phyloP scores from a whole-genome alignment of 2,329 filamentous ascomycete species.

The Trichoderma aggressivum region DNA sequence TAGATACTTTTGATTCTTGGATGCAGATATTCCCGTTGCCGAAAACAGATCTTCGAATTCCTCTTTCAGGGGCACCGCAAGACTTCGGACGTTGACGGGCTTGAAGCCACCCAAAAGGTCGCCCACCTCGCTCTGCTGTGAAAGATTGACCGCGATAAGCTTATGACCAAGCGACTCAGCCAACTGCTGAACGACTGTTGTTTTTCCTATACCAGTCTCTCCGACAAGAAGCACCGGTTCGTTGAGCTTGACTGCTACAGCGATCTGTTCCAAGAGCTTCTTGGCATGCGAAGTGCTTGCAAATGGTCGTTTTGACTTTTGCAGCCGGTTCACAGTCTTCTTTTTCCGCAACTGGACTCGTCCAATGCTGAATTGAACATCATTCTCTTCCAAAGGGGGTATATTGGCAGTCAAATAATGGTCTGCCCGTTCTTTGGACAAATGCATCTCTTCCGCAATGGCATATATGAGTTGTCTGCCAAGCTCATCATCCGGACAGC shows the following conservation, averaged over 20 bases:
- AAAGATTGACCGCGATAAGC: constrained; percentile 89
- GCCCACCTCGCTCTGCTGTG: constrained; percentile 96
- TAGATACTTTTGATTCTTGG: constrained; percentile 84
- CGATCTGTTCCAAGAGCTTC: constrained; percentile 82
- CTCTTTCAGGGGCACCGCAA: constrained; percentile 87
- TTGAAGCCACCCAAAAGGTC: constrained; percentile 96
- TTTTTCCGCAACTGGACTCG: constrained; percentile 61
- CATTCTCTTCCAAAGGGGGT: constrained; percentile 63
- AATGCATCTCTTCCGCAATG: constrained; percentile 83
- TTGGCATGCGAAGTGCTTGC: constrained; percentile 85
- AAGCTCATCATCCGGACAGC: constrained; percentile 63
- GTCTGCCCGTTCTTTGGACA: constrained; percentile 76
- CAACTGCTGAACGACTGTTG: constrained; percentile 89
- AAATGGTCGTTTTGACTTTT: constrained; percentile 64
- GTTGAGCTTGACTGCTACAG: constrained; percentile 74
- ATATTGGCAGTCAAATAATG: constrained; percentile 73
- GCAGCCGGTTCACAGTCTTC: constrained; percentile 45
- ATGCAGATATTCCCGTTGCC: constrained; percentile 77
- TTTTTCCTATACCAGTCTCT: constrained; percentile 98
- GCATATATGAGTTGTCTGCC: constrained; percentile 59
- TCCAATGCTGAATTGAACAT: constrained; percentile 59
- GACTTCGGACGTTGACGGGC: constrained; percentile 82
- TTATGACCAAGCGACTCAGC: constrained; percentile 80
- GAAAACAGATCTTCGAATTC: constrained; percentile 89
- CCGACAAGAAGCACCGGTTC: constrained; percentile 94